These are phyloP conservation scores for Ogataea wickerhamii DNA, from an alignment of 805 yeast genomes.

Conservation along the genomic window DNA sequence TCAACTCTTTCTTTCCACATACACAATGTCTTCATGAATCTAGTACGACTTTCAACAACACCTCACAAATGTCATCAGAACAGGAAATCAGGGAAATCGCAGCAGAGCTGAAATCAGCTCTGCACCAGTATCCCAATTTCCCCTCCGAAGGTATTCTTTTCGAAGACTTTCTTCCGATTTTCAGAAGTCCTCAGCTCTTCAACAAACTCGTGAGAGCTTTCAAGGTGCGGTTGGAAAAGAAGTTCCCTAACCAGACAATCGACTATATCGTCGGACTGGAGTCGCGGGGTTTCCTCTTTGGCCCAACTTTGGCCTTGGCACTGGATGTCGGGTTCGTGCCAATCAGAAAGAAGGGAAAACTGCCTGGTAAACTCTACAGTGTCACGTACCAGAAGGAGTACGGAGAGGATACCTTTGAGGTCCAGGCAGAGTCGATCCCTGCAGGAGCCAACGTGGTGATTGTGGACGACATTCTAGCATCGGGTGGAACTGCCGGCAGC, in stretches of 20 bases:
- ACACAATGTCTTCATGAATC: too few relatives aligned
- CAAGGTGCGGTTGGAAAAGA: conserved; percentile 61
- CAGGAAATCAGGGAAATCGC: conserved; percentile 33
- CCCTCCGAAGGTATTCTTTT: conserved; percentile 90
- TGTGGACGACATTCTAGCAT: conserved; percentile 96
- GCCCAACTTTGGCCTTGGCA: conserved; percentile 91
- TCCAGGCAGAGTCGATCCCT: conserved; percentile 79
- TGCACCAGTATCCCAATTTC: conserved; percentile 86
- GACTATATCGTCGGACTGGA: conserved; percentile 94
- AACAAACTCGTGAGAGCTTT: conserved; percentile 78
- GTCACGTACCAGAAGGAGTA: conserved; percentile 88
- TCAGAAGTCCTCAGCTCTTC: conserved; percentile 77
- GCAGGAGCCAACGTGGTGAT: conserved; percentile 77
- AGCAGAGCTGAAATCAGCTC: conserved; percentile 47
- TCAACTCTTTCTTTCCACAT: too few relatives aligned
- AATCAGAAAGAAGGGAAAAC: conserved; percentile 90
- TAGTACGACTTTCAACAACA: too few relatives aligned
- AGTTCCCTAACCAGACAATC: conserved; percentile 49
- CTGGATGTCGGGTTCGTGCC: conserved; percentile 91
- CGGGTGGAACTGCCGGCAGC: conserved; percentile 95
- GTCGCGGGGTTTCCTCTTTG: conserved; percentile 95
- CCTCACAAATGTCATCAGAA: not conserved
- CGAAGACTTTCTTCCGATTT: conserved; percentile 95
- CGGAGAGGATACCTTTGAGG: conserved; percentile 85
- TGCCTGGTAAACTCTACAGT: conserved; percentile 77